Percentiles rank a stretch among this genome's conserved stretches.
Conservation (phyloP, 1,284 basidiomycete genomes). For the Ustanciosporium gigantosporum region DNA sequence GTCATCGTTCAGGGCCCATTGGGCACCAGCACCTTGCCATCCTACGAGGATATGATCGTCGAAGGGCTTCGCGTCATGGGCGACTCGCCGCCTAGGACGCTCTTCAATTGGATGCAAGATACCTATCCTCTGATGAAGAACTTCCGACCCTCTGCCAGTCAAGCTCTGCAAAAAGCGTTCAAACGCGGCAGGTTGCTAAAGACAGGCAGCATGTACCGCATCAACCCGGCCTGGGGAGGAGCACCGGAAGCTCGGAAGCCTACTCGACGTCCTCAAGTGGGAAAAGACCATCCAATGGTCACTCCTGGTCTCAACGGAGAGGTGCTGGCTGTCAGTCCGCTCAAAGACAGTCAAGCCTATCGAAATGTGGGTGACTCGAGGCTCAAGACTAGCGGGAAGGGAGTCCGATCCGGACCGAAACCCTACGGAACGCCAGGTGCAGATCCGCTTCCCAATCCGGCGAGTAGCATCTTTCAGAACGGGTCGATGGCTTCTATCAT, state of each 20-base stretch:
- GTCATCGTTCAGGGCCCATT: constrained; percentile 38
- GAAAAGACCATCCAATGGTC: constrained; percentile 51
- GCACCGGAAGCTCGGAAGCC: constrained; percentile 46
- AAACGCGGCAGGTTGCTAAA: constrained; percentile 57
- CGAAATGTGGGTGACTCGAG: constrained; percentile 36
- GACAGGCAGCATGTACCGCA: constrained; percentile 51
- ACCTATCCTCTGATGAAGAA: constrained; percentile 57
- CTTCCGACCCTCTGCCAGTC: constrained; percentile 57
- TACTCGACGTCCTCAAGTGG: constrained; percentile 45
- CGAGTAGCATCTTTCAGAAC: constrained; percentile 53
- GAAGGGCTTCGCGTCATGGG: constrained; percentile 48
- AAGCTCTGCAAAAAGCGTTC: constrained; percentile 57
- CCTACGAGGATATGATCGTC: constrained; percentile 57
- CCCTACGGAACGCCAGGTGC: constrained; percentile 52
- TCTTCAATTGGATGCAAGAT: constrained; percentile 55
- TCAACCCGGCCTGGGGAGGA: constrained; percentile 54
- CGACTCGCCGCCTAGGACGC: constrained; percentile 46
- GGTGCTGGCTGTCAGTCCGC: constrained; percentile 44
- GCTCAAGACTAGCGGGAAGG: constrained; percentile 11
- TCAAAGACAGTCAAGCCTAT: constrained; percentile 46
- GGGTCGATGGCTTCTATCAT: constrained; percentile 45
- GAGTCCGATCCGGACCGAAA: constrained; percentile 32
- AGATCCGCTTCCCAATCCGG: constrained; percentile 47
- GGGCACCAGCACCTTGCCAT: constrained; percentile 48
- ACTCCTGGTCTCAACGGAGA: constrained; percentile 48